Evolutionary conservation across 176 grass and related monocot species (phyloP), one percentile per base, ranked within the genome.

Genomic region (Puccinellia tenuiflora): DNA sequence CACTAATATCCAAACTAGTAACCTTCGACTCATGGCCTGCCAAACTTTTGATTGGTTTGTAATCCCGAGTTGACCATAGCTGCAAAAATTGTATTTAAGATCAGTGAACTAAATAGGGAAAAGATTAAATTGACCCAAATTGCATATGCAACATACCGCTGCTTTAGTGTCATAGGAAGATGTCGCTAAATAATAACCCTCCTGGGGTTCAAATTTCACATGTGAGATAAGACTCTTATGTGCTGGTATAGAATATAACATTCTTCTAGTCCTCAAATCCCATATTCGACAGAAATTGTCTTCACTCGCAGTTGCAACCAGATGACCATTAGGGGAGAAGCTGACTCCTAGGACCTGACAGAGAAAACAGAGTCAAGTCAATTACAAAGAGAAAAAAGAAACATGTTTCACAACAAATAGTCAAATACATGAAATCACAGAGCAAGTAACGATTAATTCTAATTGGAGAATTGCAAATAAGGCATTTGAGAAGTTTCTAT

Each of bases 201-300:
- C 96, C 81, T 93, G 86, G n/a, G 92, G 96, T 88, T 98, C 96
- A 86, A 94, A 98, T 63, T 98, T 98, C 18, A 98, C 82, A 85
- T 98, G 92, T 6, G 96, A 98, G 76, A 98, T 90, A 33, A 95
- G 92, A 84, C 90, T 88, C 51, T 86, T 93, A 91, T 98, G 96
- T 69, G 96, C 96, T 60, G 96, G 96, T 76, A 98, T 98, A 65
- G 92, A 92, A 87, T 98, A 98, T 48, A 93, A 13, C 88, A 85
- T 90, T 56, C 70, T 79, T 70, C 65, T 91, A 60, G 91, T 98
- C 74, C 96, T 95, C 92, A 98, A 85, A 68, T 98, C 96, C 96
- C 92, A 98, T 86, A 98, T 95, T 54, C 96, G 86, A 79, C 96
- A 98, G 25, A 92, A 92, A 87, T 98, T 88, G 62, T 98, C 96